Conservation (phyloP, 805 yeast species). For the Starmerella sirachaensis region DNA sequence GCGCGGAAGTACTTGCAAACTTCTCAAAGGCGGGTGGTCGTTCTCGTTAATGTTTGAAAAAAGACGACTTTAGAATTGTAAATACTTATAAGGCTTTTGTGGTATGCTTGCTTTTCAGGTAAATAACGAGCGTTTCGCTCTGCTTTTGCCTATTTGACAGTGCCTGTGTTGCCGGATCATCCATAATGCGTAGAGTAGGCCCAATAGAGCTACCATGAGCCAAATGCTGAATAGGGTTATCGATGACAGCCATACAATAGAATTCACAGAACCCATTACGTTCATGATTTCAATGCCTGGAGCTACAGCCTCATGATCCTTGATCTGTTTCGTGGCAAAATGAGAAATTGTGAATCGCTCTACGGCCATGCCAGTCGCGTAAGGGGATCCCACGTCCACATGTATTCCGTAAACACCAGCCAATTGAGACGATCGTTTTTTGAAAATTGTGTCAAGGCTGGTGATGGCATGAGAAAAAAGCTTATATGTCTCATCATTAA, state of each 20-base stretch:
- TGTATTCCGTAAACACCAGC: too few species aligned
- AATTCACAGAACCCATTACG: not conserved
- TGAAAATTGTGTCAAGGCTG: too few species aligned
- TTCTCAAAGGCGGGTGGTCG: constrained; percentile 33
- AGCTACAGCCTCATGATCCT: too few species aligned
- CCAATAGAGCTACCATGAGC: not conserved
- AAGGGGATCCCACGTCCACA: too few species aligned
- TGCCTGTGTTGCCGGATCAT: too few species aligned
- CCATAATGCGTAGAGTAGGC: too few species aligned
- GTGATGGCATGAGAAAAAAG: not conserved
- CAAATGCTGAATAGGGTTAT: not conserved
- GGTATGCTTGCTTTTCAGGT: not conserved
- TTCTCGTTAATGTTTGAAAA: constrained; percentile 11
- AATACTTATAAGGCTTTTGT: not conserved
- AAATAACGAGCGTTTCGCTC: too few species aligned
- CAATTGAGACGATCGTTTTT: too few species aligned
- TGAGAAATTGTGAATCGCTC: too few species aligned
- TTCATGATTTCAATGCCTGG: not conserved
- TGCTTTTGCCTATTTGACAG: too few species aligned
- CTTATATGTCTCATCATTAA: not conserved
- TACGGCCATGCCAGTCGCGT: too few species aligned
- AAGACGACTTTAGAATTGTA: not conserved
- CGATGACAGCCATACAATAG: not conserved
- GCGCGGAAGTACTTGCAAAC: constrained; percentile 30
- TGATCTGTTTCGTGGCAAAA: too few species aligned